Percentiles rank a stretch among this genome's conserved stretches.
phyloP scores from a whole-genome alignment of 805 yeast genomes.

The Candida verbasci region DNA sequence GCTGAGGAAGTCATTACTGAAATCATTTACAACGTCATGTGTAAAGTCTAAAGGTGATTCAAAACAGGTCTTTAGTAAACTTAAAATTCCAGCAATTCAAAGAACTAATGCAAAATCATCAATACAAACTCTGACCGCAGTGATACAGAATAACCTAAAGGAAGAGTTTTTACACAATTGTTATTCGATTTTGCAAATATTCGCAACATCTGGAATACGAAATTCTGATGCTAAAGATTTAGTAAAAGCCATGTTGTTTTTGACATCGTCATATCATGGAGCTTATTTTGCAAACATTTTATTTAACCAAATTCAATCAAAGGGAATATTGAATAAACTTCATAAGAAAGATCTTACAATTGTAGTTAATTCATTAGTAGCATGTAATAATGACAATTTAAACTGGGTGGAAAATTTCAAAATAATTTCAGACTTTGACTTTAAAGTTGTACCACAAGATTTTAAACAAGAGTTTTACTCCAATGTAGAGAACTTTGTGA shows the following conservation, averaged over 20 bases:
- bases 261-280: conserved; percentile 5
- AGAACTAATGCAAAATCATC: neutral
- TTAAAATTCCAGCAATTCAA: neutral
- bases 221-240: neutral
- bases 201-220: neutral
- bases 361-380: neutral
- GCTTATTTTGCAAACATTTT: conserved; percentile 8
- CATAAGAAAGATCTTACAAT: neutral
- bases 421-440: neutral
- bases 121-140: neutral
- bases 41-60: too few relatives aligned
- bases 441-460: neutral
- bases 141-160: neutral
- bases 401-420: conserved; percentile 2
- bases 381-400: conserved; percentile 2
- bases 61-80: too few relatives aligned
- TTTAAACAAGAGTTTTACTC: neutral
- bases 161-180: conserved; percentile 1
- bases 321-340: neutral
- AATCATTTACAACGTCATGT: neutral
- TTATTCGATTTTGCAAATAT: conserved; percentile 4
- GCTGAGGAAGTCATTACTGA: neutral
- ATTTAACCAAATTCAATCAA: neutral
- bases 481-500: neutral
- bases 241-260: neutral